phyloP scores from a whole-genome alignment of 768 basidiomycete species.

The Symmetrospora coprosmae region DNA sequence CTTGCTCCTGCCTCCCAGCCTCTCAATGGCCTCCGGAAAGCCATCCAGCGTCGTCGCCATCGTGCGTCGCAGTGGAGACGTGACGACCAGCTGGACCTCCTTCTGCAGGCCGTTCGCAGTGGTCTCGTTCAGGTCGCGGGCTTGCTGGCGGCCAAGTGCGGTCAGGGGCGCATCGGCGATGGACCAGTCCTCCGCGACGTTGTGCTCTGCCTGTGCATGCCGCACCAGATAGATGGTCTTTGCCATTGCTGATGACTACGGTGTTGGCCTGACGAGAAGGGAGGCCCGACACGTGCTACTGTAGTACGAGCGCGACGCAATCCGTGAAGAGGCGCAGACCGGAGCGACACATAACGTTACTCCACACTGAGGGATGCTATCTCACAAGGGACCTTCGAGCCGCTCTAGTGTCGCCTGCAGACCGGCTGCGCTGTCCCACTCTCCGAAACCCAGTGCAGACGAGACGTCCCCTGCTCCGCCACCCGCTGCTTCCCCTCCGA shows the following conservation, averaged over 20 bases:
- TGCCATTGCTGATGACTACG: background rate
- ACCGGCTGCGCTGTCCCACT: no score
- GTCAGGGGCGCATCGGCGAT: conserved; percentile 36
- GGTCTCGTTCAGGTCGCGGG: conserved; percentile 30
- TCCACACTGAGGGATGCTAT: no score
- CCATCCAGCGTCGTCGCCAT: conserved; percentile 32
- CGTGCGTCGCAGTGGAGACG: conserved; percentile 30
- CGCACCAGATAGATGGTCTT: background rate
- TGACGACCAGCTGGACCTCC: conserved; percentile 35
- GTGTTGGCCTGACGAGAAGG: conserved; percentile 14
- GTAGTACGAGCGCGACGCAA: no score
- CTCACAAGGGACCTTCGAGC: no score
- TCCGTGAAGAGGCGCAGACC: no score
- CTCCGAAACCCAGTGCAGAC: no score
- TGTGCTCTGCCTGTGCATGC: background rate
- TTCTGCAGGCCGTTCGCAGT: conserved; percentile 33
- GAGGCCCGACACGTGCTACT: no score
- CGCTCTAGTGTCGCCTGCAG: no score
- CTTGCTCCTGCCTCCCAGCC: conserved; percentile 6
- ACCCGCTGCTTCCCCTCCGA: no score
- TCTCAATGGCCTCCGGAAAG: conserved; percentile 12
- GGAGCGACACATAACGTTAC: no score
- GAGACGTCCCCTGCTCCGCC: no score
- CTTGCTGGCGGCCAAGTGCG: conserved; percentile 33
- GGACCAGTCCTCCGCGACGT: background rate